Evolutionary conservation across 2,329 filamentous ascomycete species (phyloP).

Genomic region (Sporothrix schenckii): DNA sequence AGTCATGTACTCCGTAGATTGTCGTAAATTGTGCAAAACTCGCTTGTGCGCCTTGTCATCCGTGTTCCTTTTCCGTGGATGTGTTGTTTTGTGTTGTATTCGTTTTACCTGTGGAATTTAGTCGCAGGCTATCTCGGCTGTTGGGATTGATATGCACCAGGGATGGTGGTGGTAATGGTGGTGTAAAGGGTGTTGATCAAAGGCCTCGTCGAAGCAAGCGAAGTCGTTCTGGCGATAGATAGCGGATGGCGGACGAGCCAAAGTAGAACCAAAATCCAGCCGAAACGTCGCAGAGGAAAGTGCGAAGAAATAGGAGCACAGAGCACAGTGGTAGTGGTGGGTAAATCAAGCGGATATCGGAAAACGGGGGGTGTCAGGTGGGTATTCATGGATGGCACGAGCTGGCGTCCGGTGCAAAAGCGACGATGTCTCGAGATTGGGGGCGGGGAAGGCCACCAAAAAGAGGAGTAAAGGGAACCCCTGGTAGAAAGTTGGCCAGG

Average conservation of each 20-base stretch:
- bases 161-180: neutral
- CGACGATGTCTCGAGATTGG: conserved; percentile 20
- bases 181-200: neutral
- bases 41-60: neutral
- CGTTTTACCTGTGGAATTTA: conserved; percentile 3
- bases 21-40: conserved; percentile 12
- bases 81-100: neutral
- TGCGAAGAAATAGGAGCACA: neutral
- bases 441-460: conserved; percentile 16
- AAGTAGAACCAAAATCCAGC: neutral
- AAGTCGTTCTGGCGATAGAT: neutral
- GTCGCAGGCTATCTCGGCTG: conserved; percentile 27
- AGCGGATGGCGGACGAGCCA: conserved; percentile 10
- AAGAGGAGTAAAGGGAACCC: conserved; percentile 9
- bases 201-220: neutral
- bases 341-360: conserved; percentile 25
- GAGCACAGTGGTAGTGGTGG: conserved; percentile 26
- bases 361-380: conserved; percentile 26
- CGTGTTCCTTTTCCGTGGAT: neutral
- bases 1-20: neutral
- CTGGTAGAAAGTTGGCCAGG: conserved; percentile 2
- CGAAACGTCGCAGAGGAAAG: conserved; percentile 17
- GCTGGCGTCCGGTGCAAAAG: conserved; percentile 19
- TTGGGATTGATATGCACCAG: conserved; percentile 7
- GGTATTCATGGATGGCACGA: conserved; percentile 12